Percentiles rank a stretch among this genome's conserved stretches.
Evolutionary conservation across 352 stramenopile species (phyloP).

Genomic region (Thraustotheca clavata): DNA sequence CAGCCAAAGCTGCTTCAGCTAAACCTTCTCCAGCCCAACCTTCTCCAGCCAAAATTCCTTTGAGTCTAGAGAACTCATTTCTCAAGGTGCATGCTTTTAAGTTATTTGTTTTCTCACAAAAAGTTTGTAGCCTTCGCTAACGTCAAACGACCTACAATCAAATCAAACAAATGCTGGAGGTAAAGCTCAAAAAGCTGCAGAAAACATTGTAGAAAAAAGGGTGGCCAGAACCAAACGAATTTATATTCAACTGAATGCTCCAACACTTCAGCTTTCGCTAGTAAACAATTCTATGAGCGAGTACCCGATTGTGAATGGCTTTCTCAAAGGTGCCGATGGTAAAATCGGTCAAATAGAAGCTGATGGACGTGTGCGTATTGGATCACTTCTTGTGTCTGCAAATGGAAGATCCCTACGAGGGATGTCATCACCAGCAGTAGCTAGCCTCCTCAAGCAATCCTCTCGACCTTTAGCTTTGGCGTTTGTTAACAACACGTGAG

Average conservation of each 20-base stretch:
- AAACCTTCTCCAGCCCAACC: too few relatives aligned
- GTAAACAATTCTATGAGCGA: not conserved
- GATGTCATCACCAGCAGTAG: not conserved
- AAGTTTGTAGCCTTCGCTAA: too few relatives aligned
- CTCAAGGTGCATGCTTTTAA: too few relatives aligned
- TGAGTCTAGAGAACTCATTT: too few relatives aligned
- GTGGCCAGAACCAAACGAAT: not conserved
- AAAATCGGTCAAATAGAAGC: not conserved
- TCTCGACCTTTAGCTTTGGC: not conserved
- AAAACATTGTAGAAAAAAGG: too few relatives aligned
- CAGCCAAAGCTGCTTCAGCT: too few relatives aligned
- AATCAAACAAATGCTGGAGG: not conserved
- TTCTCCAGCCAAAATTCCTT: too few relatives aligned
- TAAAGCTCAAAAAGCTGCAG: too few relatives aligned
- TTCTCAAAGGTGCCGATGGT: not conserved
- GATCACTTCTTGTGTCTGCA: constrained; percentile 2
- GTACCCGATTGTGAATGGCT: constrained; percentile 9
- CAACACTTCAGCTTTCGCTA: not conserved
- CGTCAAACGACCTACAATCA: not conserved
- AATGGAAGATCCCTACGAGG: not conserved
- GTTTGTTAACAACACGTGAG: not conserved
- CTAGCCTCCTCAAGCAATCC: not conserved
- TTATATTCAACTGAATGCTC: not conserved
- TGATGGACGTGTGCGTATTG: not conserved
- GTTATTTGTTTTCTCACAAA: too few relatives aligned